Percentiles rank a stretch among this genome's conserved stretches.
Evolutionary conservation across 768 basidiomycete species (phyloP).

Genomic region (Leccinum longicurvipes): DNA sequence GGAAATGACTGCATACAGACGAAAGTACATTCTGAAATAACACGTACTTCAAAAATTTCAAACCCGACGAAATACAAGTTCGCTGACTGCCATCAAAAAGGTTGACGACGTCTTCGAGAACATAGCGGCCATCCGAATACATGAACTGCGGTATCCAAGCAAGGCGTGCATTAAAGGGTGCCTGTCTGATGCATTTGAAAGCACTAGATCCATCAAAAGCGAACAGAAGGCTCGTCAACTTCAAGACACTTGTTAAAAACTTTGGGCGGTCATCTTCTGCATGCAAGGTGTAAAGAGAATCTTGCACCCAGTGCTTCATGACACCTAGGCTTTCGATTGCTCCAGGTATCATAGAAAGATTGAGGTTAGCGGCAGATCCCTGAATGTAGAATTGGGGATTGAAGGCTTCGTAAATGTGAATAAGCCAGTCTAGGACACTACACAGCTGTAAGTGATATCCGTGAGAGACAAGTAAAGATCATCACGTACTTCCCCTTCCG

Average conservation of each 20-base stretch:
- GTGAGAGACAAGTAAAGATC: background rate
- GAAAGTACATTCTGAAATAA: background rate
- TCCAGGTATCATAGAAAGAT: slow-evolving; percentile 38
- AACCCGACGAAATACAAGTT: slow-evolving; percentile 33
- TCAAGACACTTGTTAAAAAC: slow-evolving; percentile 40
- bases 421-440: slow-evolving; percentile 30
- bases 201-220: slow-evolving; percentile 37
- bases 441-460: background rate
- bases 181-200: slow-evolving; percentile 32
- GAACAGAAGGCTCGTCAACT: slow-evolving; percentile 37
- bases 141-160: slow-evolving; percentile 3
- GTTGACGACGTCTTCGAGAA: slow-evolving; percentile 33
- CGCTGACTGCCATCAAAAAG: slow-evolving; percentile 27
- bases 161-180: slow-evolving; percentile 25
- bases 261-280: background rate
- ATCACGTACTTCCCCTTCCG: slow-evolving; percentile 7
- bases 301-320: slow-evolving; percentile 45
- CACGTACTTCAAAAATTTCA: slow-evolving; percentile 38
- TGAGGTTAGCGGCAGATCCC: slow-evolving; percentile 40
- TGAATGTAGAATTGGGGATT: slow-evolving; percentile 46
- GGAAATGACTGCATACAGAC: slow-evolving; percentile 24
- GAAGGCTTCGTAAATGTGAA: slow-evolving; percentile 45
- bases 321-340: slow-evolving; percentile 34
- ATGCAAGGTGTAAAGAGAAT: slow-evolving; percentile 40
- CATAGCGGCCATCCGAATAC: slow-evolving; percentile 16